These are phyloP conservation scores for Claviceps sp. DNA, from an alignment of 2,329 filamentous ascomycete genomes.

Conservation along the genomic window DNA sequence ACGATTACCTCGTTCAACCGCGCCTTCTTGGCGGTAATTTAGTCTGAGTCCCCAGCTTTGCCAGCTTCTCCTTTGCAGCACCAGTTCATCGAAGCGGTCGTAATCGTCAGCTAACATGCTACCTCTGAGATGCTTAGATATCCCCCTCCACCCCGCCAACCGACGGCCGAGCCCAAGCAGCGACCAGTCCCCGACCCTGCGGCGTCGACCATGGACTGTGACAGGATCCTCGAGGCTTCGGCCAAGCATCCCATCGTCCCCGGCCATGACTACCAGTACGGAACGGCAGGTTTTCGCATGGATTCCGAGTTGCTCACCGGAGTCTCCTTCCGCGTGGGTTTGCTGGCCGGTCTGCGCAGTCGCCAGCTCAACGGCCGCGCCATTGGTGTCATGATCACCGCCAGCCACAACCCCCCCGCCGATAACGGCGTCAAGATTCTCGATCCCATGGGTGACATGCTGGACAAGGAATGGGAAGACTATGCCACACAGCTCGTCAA, in stretches of 20 bases:
- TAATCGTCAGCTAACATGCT: too few species aligned
- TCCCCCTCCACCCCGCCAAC: too few species aligned
- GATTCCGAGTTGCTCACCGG: constrained; percentile 72
- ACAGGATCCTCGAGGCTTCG: constrained; percentile 45
- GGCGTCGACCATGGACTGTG: constrained; percentile 30
- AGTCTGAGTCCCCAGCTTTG: too few species aligned
- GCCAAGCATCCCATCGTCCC: constrained; percentile 46
- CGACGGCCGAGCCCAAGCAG: too few species aligned
- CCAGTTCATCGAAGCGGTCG: too few species aligned
- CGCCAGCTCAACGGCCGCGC: constrained; percentile 80
- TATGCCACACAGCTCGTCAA: constrained; percentile 87
- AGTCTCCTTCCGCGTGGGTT: constrained; percentile 82
- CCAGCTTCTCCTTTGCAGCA: too few species aligned
- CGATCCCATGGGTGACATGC: constrained; percentile 95
- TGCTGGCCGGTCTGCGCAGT: constrained; percentile 78
- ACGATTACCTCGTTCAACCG: too few species aligned
- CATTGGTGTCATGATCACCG: constrained; percentile 94
- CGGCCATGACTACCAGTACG: constrained; percentile 47
- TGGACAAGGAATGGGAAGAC: constrained; percentile 87
- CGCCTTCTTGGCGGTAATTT: too few species aligned
- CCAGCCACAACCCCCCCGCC: constrained; percentile 78
- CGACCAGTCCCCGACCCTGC: background rate
- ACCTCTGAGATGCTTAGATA: too few species aligned
- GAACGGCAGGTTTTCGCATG: constrained; percentile 57
- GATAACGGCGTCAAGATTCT: constrained; percentile 95